Conservation (phyloP, 352 stramenopile genomes). For the Phytophthora quininea region DNA sequence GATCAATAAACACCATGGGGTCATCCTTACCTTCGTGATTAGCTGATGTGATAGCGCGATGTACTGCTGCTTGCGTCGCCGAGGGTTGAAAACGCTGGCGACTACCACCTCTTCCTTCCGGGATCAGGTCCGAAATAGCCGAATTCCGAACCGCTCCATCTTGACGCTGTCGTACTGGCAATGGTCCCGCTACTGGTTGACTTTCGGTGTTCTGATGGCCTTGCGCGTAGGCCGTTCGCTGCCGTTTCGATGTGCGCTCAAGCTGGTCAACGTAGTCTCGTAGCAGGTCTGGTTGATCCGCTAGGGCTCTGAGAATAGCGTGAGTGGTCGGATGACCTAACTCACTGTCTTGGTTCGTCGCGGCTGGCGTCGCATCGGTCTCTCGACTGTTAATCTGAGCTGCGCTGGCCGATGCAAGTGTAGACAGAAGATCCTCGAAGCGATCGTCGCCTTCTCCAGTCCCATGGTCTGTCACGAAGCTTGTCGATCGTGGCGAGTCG, state of each 20-base stretch:
- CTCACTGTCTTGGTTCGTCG: not conserved
- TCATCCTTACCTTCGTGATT: slow-evolving; percentile 3
- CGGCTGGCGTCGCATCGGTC: not conserved
- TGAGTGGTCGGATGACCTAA: not conserved
- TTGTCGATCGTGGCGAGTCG: not conserved
- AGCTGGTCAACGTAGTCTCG: not conserved
- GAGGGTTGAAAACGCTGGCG: not conserved
- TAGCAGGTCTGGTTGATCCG: not conserved
- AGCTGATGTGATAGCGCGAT: not conserved
- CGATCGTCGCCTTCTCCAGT: not conserved
- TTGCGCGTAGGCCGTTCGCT: not conserved
- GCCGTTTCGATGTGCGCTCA: not conserved
- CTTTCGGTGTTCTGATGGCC: not conserved
- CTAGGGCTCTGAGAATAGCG: not conserved
- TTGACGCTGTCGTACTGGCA: not conserved
- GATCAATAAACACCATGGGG: not conserved
- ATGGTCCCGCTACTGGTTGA: not conserved
- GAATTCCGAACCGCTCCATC: not conserved
- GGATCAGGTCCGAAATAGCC: not conserved
- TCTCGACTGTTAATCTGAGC: not conserved
- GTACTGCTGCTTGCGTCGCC: not conserved
- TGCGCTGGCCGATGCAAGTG: not conserved
- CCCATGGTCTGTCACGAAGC: not conserved
- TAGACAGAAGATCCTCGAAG: not conserved
- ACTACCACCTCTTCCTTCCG: not conserved